Evolutionary conservation across 2,329 filamentous ascomycete species (phyloP).

Genomic region (Fusarium sp.): DNA sequence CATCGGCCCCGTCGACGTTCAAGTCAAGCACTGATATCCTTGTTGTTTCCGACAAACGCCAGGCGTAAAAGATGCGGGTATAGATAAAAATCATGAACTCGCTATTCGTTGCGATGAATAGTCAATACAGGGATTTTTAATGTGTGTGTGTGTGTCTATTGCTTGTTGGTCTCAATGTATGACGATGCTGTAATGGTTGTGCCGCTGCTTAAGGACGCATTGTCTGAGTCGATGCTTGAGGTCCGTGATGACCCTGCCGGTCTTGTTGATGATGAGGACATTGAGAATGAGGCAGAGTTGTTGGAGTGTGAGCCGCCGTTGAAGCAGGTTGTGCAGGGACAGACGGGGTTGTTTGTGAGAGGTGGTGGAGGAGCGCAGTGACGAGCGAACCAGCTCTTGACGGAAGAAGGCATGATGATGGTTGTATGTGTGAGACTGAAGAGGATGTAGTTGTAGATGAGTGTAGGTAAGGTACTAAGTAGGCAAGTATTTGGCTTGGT

Average conservation of each 20-base stretch:
- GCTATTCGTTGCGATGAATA: conserved; percentile 25
- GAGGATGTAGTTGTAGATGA: not conserved
- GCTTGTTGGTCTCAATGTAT: conserved; percentile 45
- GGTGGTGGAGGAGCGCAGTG: conserved; percentile 59
- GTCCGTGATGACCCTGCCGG: conserved; percentile 3
- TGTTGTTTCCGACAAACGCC: conserved; percentile 41
- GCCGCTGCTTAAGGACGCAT: conserved; percentile 44
- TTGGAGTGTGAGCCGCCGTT: conserved; percentile 44
- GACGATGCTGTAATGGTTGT: conserved; percentile 41
- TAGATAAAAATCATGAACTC: conserved; percentile 25
- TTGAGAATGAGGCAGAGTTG: conserved; percentile 35
- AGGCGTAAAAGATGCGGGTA: conserved; percentile 41
- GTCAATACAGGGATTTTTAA: conserved; percentile 1
- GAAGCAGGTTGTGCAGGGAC: conserved; percentile 57
- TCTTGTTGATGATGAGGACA: conserved; percentile 21
- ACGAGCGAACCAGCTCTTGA: conserved; percentile 58
- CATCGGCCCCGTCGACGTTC: conserved; percentile 25
- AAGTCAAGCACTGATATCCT: conserved; percentile 10
- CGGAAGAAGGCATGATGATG: conserved; percentile 52
- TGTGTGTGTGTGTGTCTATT: conserved; percentile 23
- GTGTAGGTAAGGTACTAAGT: not conserved
- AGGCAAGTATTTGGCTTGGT: not conserved
- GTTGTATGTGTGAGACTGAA: not conserved
- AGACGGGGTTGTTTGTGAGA: conserved; percentile 53
- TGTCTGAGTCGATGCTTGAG: conserved; percentile 40